Conservation (phyloP, 768 basidiomycete species). For the Mycena alexandri region DNA sequence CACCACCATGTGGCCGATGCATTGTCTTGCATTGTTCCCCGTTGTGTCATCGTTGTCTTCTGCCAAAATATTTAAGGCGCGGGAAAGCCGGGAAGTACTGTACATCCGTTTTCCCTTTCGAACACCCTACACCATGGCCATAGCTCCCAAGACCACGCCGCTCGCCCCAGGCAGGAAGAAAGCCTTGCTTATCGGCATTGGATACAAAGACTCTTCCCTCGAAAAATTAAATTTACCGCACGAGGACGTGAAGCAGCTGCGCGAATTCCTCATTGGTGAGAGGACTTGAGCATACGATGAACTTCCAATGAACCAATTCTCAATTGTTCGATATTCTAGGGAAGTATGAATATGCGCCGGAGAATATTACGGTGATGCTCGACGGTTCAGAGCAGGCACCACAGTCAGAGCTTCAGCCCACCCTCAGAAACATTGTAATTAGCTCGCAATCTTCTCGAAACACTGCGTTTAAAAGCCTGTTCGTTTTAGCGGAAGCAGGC, state of each 20-base stretch:
- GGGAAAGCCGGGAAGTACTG: too few species aligned
- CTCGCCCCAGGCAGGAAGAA: conserved; percentile 9
- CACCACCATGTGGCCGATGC: not conserved
- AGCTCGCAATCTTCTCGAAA: not conserved
- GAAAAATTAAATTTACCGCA: conserved; percentile 9
- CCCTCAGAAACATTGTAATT: conserved; percentile 11
- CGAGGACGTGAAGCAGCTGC: conserved; percentile 16
- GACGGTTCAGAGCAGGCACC: conserved; percentile 5
- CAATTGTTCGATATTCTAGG: not conserved
- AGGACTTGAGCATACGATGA: not conserved
- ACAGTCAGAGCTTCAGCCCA: conserved; percentile 24
- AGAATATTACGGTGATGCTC: conserved; percentile 19
- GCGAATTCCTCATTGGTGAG: conserved; percentile 25
- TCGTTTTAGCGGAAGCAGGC: conserved; percentile 14
- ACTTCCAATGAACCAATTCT: not conserved
- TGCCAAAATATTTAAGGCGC: not conserved
- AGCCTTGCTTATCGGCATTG: conserved; percentile 24
- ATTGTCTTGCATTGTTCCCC: conserved; percentile 1
- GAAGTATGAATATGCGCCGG: conserved; percentile 1
- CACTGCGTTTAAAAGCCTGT: not conserved
- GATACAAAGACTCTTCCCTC: conserved; percentile 1
- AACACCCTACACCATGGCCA: not conserved
- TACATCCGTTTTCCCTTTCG: not conserved
- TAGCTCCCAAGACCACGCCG: not conserved
- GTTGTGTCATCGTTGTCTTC: not conserved